Base-by-base conservation (phyloP, 805 yeast species). In the Peterozyma xylosa region DNA sequence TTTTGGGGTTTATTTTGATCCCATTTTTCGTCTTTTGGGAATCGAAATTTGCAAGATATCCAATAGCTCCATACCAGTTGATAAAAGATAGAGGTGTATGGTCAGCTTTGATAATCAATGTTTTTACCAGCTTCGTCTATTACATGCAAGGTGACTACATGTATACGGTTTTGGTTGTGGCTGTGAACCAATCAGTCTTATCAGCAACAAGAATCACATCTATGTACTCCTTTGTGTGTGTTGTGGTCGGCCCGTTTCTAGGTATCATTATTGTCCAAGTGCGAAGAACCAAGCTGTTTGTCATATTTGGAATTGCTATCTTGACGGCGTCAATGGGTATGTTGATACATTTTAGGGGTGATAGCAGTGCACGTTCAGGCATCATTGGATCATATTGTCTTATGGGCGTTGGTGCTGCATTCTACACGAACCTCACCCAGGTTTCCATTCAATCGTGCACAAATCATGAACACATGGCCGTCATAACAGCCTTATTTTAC, bases 361-460 rank as follows among this genome's bases (percentile, higher is more conserved):
- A 62, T 43, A 60, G 63, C 36, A 56, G 61, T 38, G 68, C 78
- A 18, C 63, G 67, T 39, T 53, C 67, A 38, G 89, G 88, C 50
- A 67, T 82, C 45, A 76, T 84, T 57, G 89, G 82, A 13, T 75
- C 82, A 5, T 68, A 77, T 50, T 74, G 80, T 55, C 55, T 83
- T 15, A 60, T 80, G 50, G 90, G 90, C 51, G 71, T 83, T 46
- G 89, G 86, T 53, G 86, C 86, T 37, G 86, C 86, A 15, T 75
- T 82, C 58, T 79, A 82, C 67, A 78, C 84, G 11, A 80, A 79
- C 53, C 71, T 83, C 3, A 68, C 79, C 9, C 84, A 78, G 55
- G 78, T 77, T 5, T 71, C 83, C 35, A 71, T 78, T 49, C 79
- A 76, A 55, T 68, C 86, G 0, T 67, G 75, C 45, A 71, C 77